A percentile compares a stretch with the other conserved stretches of the same genome.
These are phyloP conservation scores for Globisporangium camurandrum DNA, from an alignment of 352 stramenopile species.

Conservation along the genomic window DNA sequence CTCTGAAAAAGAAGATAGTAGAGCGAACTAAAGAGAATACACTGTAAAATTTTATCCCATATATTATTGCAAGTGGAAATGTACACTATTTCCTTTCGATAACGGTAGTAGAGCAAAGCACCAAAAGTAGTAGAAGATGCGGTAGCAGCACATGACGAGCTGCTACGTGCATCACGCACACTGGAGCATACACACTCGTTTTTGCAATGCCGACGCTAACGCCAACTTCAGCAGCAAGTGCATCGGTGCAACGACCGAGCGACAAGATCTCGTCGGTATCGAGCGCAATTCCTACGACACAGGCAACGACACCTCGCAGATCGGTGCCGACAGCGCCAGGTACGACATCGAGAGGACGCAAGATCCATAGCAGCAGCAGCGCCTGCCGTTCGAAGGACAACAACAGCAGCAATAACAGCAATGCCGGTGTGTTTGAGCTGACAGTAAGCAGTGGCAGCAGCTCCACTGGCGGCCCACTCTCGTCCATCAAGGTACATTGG, in stretches of 20 bases:
- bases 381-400: background rate
- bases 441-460: background rate
- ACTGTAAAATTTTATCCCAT: too few species aligned
- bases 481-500: slow-evolving; percentile 7
- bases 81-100: too few species aligned
- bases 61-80: too few species aligned
- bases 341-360: background rate
- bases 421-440: background rate
- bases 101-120: too few species aligned
- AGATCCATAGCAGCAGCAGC: background rate
- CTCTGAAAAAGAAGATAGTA: too few species aligned
- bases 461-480: background rate
- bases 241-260: background rate
- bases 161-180: too few species aligned
- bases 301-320: background rate
- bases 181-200: too few species aligned
- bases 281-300: background rate
- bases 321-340: background rate
- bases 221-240: too few species aligned
- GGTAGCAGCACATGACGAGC: too few species aligned
- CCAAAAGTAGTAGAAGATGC: too few species aligned
- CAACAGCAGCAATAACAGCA: background rate
- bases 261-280: slow-evolving; percentile 8
- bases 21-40: too few species aligned
- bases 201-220: too few species aligned